Percentiles rank a stretch among this genome's conserved stretches.
phyloP scores from a whole-genome alignment of 345 rosid genomes.

The Hevea brasiliensis region DNA sequence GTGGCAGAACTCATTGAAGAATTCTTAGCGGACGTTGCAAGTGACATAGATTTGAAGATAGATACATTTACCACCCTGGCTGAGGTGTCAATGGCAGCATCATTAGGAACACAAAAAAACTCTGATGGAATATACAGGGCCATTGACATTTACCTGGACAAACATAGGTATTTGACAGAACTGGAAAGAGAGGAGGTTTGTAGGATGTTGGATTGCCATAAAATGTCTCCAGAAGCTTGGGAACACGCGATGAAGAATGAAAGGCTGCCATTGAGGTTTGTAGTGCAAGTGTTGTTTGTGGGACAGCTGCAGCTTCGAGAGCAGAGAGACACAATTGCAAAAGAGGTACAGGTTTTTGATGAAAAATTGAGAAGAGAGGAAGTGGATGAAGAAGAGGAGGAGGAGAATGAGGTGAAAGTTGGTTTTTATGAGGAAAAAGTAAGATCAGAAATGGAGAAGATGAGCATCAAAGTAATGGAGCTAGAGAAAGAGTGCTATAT shows the following conservation, averaged over 20 bases:
- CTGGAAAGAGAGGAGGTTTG: conserved; percentile 68
- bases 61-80: conserved; percentile 52
- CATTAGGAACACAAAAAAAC: conserved; percentile 42
- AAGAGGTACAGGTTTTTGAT: conserved; percentile 31
- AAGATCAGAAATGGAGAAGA: conserved; percentile 47
- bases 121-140: conserved; percentile 75
- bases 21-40: conserved; percentile 55
- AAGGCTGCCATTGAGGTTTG: conserved; percentile 61
- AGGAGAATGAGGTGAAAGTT: not conserved
- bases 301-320: conserved; percentile 59
- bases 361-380: conserved; percentile 24
- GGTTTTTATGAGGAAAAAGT: conserved; percentile 38
- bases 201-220: conserved; percentile 55
- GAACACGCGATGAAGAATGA: conserved; percentile 63
- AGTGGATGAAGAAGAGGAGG: conserved; percentile 12
- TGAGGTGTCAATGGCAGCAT: conserved; percentile 50
- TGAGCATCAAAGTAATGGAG: conserved; percentile 65
- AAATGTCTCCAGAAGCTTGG: conserved; percentile 63
- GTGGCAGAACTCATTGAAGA: conserved; percentile 74
- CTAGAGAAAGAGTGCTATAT: conserved; percentile 49
- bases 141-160: conserved; percentile 63
- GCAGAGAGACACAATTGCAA: conserved; percentile 34
- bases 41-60: conserved; percentile 51
- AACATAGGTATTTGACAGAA: conserved; percentile 55
- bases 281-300: conserved; percentile 49